Base-by-base conservation (phyloP, 2,329 filamentous ascomycete species). In the Penicillium fuscoglaucum region DNA sequence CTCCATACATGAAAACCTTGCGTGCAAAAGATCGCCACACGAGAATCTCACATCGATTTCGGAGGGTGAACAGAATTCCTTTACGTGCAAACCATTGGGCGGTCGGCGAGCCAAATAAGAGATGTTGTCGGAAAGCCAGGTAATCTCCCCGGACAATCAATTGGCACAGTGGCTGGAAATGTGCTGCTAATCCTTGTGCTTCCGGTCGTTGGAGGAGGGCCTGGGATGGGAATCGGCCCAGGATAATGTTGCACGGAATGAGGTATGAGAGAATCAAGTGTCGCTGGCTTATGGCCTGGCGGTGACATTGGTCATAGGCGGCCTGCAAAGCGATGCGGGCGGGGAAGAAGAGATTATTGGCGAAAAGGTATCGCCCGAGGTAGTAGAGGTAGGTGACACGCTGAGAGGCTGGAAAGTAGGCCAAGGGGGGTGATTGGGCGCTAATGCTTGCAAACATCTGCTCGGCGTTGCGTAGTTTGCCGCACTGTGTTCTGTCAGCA, bases 331-430 rank as follows among this genome's bases (percentile, higher is more conserved):
- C 91, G 49, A 86, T 80, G 52, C 88, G 85, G 0, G 93, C 91
- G 28, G 90, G 87, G 61, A 85, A 86, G 74, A 91, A 96, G 71
- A 96, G 88, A 65, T 87, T 89, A 73, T 91, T 93, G 62, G 90
- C 87, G 72, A 96, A 91, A 70, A 93, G 87, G 76, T 93, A 97
- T 58, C 92, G 88, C 19, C 93, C 93, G 6, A 98, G 87, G 72
- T 96, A 96, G 78, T 96, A 97, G 15, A 98, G 87, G 68, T 93
- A 98, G 4, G 92, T 96, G 51, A 96, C 91, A 49, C 92, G 86
- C 72, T 98, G 90, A 6, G 89, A 84, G 24, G 90, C 91, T 2
- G 93, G 91, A 70, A 96, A 98, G 52, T 90, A 84, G 1, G 84
- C 82, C 13, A 98, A 78, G 0, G 91, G 90, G 1, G 92, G 92